phyloP scores from a whole-genome alignment of 2,329 filamentous ascomycete species.

The Fusarium tuaranense region DNA sequence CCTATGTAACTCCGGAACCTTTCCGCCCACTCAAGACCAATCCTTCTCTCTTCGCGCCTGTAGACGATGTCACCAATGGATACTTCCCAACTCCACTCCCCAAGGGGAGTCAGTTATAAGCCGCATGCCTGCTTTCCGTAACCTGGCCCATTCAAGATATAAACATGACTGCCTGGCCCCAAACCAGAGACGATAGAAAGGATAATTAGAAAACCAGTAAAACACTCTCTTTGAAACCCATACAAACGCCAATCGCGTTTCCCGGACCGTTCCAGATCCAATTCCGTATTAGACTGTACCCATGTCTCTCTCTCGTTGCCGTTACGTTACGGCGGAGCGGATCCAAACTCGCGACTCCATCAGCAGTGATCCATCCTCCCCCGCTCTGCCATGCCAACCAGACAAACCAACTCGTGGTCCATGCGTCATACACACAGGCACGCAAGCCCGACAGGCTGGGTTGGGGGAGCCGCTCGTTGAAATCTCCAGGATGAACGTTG shows the following conservation, averaged over 20 bases:
- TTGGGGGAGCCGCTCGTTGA: conserved; percentile 8
- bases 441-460: conserved; percentile 15
- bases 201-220: conserved; percentile 28
- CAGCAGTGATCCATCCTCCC: conserved; percentile 14
- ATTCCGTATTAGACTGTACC: conserved; percentile 22
- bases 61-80: conserved; percentile 19
- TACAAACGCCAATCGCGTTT: conserved; percentile 34
- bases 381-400: conserved; percentile 13
- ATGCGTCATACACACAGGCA: conserved; percentile 30
- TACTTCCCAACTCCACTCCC: not conserved
- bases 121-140: not conserved
- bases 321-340: conserved; percentile 12
- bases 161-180: conserved; percentile 7
- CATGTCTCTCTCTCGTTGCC: conserved; percentile 15
- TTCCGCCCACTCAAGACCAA: conserved; percentile 6
- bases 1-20: conserved; percentile 1
- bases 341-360: conserved; percentile 34
- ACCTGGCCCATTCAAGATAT: not conserved
- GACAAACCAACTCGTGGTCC: conserved; percentile 17
- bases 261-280: conserved; percentile 35
- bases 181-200: conserved; percentile 37
- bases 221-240: conserved; percentile 33
- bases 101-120: not conserved
- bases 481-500: conserved; percentile 8
- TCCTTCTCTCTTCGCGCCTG: conserved; percentile 18